phyloP scores from a whole-genome alignment of 139 green algal species.

The Coccomyxa sp. region DNA sequence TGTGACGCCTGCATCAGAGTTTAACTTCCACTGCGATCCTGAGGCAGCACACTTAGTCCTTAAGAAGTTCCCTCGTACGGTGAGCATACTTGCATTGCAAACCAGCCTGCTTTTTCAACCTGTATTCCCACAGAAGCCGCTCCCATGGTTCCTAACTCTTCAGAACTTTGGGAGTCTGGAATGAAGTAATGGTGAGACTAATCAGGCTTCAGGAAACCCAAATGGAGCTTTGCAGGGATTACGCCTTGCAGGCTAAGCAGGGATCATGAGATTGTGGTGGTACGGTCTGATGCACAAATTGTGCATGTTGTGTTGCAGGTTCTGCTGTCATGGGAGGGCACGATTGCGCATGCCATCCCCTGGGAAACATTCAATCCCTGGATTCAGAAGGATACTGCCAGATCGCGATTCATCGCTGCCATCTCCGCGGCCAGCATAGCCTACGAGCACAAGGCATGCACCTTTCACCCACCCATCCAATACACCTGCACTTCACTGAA shows the following conservation, averaged over 20 bases:
- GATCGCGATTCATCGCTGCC: conserved; percentile 14
- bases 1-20: conserved; percentile 28
- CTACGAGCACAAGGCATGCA: conserved; percentile 1
- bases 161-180: too few relatives aligned
- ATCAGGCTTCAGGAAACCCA: too few relatives aligned
- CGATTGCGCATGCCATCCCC: conserved; percentile 18
- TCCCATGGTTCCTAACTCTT: too few relatives aligned
- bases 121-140: too few relatives aligned
- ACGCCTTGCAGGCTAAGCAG: too few relatives aligned
- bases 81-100: background rate
- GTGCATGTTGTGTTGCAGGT: background rate
- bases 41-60: conserved; percentile 35
- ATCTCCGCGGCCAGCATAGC: conserved; percentile 13
- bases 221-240: too few relatives aligned
- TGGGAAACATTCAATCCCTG: conserved; percentile 21
- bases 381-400: conserved; percentile 24
- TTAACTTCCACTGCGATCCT: conserved; percentile 42
- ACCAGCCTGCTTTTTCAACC: background rate
- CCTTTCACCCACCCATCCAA: too few relatives aligned
- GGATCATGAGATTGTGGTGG: too few relatives aligned
- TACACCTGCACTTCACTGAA: too few relatives aligned
- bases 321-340: conserved; percentile 22
- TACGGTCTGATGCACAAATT: too few relatives aligned
- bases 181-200: too few relatives aligned
- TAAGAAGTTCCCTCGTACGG: conserved; percentile 17